Conservation (phyloP, 768 basidiomycete genomes). For the Leccinum truebloodii region DNA sequence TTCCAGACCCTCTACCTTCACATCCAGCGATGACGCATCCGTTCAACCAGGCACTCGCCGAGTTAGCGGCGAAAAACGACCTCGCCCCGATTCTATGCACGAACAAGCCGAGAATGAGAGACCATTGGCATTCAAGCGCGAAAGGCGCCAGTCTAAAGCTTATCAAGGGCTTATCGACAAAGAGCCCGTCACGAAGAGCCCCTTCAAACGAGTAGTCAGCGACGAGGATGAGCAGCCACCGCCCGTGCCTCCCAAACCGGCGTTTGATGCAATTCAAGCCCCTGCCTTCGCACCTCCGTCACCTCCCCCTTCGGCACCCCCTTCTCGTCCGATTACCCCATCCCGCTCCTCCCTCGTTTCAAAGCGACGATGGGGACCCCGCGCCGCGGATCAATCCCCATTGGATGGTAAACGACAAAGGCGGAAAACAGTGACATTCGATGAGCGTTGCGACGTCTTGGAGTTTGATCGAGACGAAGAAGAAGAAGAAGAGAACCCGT, state of each 20-base stretch:
- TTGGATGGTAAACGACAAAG: slow-evolving; percentile 46
- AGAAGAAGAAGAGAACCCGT: slow-evolving; percentile 50
- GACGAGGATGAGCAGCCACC: slow-evolving; percentile 33
- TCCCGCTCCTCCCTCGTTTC: slow-evolving; percentile 70
- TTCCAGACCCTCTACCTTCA: slow-evolving; percentile 28
- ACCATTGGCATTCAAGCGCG: slow-evolving; percentile 67
- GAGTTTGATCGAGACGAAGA: slow-evolving; percentile 76
- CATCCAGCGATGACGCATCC: slow-evolving; percentile 7
- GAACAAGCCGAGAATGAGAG: slow-evolving; percentile 73
- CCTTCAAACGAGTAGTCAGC: slow-evolving; percentile 52
- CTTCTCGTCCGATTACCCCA: slow-evolving; percentile 31
- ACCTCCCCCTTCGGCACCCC: slow-evolving; percentile 45
- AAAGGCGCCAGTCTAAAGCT: slow-evolving; percentile 72
- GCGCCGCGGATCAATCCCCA: slow-evolving; percentile 45
- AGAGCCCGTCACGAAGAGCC: slow-evolving; percentile 82
- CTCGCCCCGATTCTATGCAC: slow-evolving; percentile 69
- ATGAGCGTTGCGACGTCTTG: slow-evolving; percentile 78
- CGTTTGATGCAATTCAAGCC: slow-evolving; percentile 1
- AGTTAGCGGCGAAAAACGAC: slow-evolving; percentile 78
- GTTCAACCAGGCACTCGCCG: slow-evolving; percentile 36
- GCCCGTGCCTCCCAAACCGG: slow-evolving; percentile 28
- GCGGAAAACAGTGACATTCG: slow-evolving; percentile 78
- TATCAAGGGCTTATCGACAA: slow-evolving; percentile 73
- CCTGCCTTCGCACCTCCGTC: slow-evolving; percentile 23
- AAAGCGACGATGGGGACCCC: slow-evolving; percentile 75